Conservation (phyloP, 2,329 filamentous ascomycete genomes). For the Trichoderma pleuroti region DNA sequence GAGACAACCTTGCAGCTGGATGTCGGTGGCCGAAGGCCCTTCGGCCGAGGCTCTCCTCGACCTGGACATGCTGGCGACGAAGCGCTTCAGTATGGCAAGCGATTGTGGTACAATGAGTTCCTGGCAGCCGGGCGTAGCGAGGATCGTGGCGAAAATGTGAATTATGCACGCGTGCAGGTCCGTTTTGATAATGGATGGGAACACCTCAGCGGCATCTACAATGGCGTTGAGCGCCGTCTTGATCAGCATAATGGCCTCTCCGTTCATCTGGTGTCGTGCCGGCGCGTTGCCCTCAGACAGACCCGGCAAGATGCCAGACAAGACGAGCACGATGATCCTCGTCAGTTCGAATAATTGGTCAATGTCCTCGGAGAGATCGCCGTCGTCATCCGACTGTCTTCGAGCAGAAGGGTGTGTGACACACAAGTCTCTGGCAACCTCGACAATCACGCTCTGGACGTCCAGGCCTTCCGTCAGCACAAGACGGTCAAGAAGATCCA, state of each 20-base stretch:
- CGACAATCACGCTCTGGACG: constrained; percentile 88
- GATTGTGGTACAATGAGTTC: constrained; percentile 84
- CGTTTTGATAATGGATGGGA: constrained; percentile 93
- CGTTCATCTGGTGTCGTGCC: constrained; percentile 74
- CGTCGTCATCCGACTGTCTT: constrained; percentile 52
- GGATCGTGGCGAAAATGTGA: constrained; percentile 91
- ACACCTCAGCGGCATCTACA: constrained; percentile 91
- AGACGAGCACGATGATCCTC: constrained; percentile 88
- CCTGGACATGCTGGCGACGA: constrained; percentile 70
- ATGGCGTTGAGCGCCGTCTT: constrained; percentile 79
- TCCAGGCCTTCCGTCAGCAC: constrained; percentile 86
- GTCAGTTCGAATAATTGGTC: constrained; percentile 97
- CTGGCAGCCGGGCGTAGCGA: constrained; percentile 81
- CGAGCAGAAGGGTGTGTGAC: constrained; percentile 87
- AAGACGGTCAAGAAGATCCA: constrained; percentile 89
- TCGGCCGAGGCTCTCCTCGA: constrained; percentile 38
- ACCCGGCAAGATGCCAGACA: constrained; percentile 84
- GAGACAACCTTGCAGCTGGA: constrained; percentile 77
- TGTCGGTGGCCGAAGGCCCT: constrained; percentile 50
- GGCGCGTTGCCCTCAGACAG: constrained; percentile 63
- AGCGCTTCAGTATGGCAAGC: constrained; percentile 86
- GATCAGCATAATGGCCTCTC: constrained; percentile 80
- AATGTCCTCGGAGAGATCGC: constrained; percentile 89
- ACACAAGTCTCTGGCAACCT: constrained; percentile 87
- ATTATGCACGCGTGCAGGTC: constrained; percentile 95